phyloP scores from a whole-genome alignment of 805 yeast genomes.

The Barnettozyma salicaria region DNA sequence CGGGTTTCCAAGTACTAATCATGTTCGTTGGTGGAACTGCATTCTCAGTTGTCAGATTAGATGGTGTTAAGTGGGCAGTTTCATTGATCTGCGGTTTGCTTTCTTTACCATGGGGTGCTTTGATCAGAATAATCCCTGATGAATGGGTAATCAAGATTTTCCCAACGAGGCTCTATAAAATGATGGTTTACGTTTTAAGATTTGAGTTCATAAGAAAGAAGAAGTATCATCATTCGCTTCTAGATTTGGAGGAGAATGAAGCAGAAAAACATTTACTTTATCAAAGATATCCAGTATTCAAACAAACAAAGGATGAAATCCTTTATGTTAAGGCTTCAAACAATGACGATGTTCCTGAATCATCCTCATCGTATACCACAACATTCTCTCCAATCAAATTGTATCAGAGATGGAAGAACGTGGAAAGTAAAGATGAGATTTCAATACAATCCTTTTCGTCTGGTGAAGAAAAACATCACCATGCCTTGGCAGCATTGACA shows the following conservation, averaged over 20 bases:
- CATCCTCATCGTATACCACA: constrained; percentile 1
- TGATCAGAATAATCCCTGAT: constrained; percentile 82
- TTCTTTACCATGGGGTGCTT: constrained; percentile 72
- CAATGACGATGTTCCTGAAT: constrained; percentile 1
- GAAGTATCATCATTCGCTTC: background rate
- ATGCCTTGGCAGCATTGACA: constrained; percentile 37
- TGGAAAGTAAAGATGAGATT: constrained; percentile 5
- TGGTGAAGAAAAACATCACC: constrained; percentile 8
- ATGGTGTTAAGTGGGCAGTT: constrained; percentile 85
- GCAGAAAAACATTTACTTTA: constrained; percentile 19
- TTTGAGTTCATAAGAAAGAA: constrained; percentile 18
- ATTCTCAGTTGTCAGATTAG: constrained; percentile 72
- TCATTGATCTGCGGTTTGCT: constrained; percentile 76
- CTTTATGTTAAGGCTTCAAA: constrained; percentile 20
- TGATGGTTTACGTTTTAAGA: constrained; percentile 14
- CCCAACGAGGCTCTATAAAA: constrained; percentile 44
- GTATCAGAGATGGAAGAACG: constrained; percentile 25
- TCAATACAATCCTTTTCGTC: no score
- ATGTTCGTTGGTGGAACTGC: constrained; percentile 98
- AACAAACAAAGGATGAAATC: constrained; percentile 29
- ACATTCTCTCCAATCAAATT: constrained; percentile 22
- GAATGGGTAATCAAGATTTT: constrained; percentile 56
- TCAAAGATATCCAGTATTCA: constrained; percentile 29
- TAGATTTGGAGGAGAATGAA: constrained; percentile 11
- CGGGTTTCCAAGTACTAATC: constrained; percentile 77